phyloP scores from a whole-genome alignment of 352 stramenopile genomes.

The Phytophthora citrophthora region DNA sequence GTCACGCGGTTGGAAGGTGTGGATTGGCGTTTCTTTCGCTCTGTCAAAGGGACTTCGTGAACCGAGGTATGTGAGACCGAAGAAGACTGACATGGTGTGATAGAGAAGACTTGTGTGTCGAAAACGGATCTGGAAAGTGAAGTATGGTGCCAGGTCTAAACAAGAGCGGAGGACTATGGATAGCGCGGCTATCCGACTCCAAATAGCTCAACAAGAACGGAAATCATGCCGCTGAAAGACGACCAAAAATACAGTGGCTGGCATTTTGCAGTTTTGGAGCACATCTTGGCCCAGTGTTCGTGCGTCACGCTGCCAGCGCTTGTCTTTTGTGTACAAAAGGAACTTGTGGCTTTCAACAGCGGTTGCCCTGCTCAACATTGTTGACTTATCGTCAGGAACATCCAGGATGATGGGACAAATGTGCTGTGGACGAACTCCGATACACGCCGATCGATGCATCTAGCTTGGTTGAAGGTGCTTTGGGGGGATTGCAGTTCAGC shows the following conservation, averaged over 20 bases:
- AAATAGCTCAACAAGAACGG: background rate
- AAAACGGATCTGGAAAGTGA: background rate
- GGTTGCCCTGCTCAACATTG: no score
- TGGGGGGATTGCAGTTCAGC: no score
- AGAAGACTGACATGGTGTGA: constrained; percentile 59
- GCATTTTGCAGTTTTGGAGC: no score
- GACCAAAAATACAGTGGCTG: no score
- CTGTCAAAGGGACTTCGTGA: constrained; percentile 66
- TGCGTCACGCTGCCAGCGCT: no score
- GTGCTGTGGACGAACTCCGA: background rate
- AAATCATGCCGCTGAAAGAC: background rate
- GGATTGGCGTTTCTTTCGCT: constrained; percentile 59
- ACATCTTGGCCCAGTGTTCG: no score
- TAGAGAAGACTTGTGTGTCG: background rate
- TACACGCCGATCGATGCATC: background rate
- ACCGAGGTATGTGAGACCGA: constrained; percentile 63
- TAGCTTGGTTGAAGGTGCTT: background rate
- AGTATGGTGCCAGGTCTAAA: background rate
- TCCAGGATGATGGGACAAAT: background rate
- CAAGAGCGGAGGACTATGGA: background rate
- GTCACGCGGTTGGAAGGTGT: constrained; percentile 57
- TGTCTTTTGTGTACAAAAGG: no score
- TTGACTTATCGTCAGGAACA: no score
- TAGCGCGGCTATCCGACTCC: background rate
- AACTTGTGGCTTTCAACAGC: no score